These are phyloP conservation scores for Biscutella laevigata DNA, from an alignment of 441 rosid genomes.

Conservation along the genomic window DNA sequence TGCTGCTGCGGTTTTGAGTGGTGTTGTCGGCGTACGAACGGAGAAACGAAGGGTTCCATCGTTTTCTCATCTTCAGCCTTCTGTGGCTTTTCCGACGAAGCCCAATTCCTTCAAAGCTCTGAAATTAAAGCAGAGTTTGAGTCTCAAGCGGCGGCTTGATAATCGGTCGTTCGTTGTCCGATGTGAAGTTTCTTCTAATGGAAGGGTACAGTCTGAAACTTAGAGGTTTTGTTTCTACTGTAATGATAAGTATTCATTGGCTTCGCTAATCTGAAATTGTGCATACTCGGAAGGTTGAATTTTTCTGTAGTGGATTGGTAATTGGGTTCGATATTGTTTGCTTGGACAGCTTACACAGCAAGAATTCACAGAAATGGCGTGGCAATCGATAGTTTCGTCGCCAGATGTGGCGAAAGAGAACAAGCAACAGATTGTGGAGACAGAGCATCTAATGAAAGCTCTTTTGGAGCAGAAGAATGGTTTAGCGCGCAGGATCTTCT, in stretches of 20 bases:
- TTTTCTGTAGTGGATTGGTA: not conserved
- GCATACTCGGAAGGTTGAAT: not conserved
- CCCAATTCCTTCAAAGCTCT: constrained; percentile 28
- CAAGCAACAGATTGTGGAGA: constrained; percentile 97
- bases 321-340: not conserved
- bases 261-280: not conserved
- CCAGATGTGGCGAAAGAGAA: constrained; percentile 93
- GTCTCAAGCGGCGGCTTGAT: constrained; percentile 21
- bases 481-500: constrained; percentile 85
- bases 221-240: not conserved
- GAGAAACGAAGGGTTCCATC: constrained; percentile 14
- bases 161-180: constrained; percentile 38
- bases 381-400: constrained; percentile 92
- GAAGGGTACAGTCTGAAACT: constrained; percentile 46
- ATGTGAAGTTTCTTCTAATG: constrained; percentile 54
- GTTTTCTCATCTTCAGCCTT: constrained; percentile 30
- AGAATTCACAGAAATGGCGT: constrained; percentile 97
- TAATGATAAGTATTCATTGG: too few relatives aligned
- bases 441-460: constrained; percentile 93
- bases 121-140: constrained; percentile 25
- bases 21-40: constrained; percentile 24
- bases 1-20: constrained; percentile 37
- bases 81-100: constrained; percentile 33
- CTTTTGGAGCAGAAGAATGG: constrained; percentile 97
- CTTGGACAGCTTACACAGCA: constrained; percentile 72